Evolutionary conservation across 106 monocot species (phyloP), one percentile per base, ranked within the genome.

Genomic region (Apostasia ramifera): DNA sequence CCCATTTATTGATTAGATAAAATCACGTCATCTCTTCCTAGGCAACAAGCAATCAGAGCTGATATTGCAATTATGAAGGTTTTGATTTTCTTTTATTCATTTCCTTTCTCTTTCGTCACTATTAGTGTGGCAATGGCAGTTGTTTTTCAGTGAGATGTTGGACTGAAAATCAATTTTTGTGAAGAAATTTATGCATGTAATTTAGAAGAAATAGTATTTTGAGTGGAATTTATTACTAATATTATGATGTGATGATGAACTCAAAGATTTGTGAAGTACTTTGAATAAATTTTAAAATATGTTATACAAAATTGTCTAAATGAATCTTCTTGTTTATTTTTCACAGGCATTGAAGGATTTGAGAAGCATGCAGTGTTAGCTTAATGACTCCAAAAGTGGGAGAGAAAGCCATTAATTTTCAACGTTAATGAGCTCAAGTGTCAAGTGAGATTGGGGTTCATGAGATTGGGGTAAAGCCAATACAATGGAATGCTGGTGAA

Each of bases 401-500:
- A 72, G 54, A 48, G 84, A 55, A 84, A 84, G 62, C 80, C 84
- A 10, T 67, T 80, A 4, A 73, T 84, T 37, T 77, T 73, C 5
- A 52, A 66, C 69, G 58, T 84, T 41, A 84, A 52, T 57, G 80
- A 84, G 58, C 77, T 84, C 57, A 84, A 84, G 49, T 73, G 77
- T 8, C 48, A 15, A 8, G 80, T 70, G 4, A 70, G 73, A 47
- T 2, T 37, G 84, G 74, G 55, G 80, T 74, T 48, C 66, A 62
- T 13, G 84, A 84, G 84, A 56, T 77, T 54, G 7, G 49, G 14
- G 57, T 84, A 11, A 59, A 56, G 39, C 61, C 84, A 3, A 48
- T 70, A 77, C 51, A 84, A 84, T 48, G 84, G 84, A 12, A 66
- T 84, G 40, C 53, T 84, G 4, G 77, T 84, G 38, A 70, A 80